Base-by-base conservation (phyloP, 1,284 basidiomycete genomes). In the Leccinum griseonigrum region DNA sequence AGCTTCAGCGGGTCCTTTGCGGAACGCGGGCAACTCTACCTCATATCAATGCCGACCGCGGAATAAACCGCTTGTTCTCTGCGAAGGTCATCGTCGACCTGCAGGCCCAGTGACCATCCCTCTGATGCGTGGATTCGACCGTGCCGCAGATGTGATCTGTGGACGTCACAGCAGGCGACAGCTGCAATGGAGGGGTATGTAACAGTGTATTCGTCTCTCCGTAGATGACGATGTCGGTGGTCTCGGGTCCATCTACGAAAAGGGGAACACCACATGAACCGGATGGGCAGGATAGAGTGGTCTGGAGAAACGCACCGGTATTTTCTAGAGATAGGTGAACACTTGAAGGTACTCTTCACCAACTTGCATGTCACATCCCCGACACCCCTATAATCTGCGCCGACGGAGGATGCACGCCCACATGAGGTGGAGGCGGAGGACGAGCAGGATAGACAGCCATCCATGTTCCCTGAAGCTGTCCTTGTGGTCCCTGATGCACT, bases 291-390 rank as follows among this genome's bases (percentile, higher is more conserved):
- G 43, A 6, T 22, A 54, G 2, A 16, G n/a, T 7, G 18, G 14
- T 40, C 28, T 14, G n/a, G 50, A 73, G 2, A 11, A 11, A 59
- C 84, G 51, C 67, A 88, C 87, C 80, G 31, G 78, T 83, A 61
- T 91, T 89, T 4, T 88, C 90, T 10, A 92, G 71, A 13, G 87
- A 83, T 52, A 92, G 82, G 50, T 84, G 84, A 22, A 92, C 76
- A 2, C 89, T 22, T 22, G 22, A 22, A 22, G 22, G 22, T 22
- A 22, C 22, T 36, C 10, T 51, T 70, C 63, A 70, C 69, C 69
- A 70, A 32, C 57, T 70, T 28, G 63, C 69, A 38, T 70, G 69
- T 55, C 71, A 57, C 69, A 70, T 72, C 22, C 69, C 69, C 5
- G 69, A 64, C 28, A 52, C 48, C 7, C 70, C 69, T n/a, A 71